Conservation (phyloP, 768 basidiomycete species). For the Kwoniella sp. region DNA sequence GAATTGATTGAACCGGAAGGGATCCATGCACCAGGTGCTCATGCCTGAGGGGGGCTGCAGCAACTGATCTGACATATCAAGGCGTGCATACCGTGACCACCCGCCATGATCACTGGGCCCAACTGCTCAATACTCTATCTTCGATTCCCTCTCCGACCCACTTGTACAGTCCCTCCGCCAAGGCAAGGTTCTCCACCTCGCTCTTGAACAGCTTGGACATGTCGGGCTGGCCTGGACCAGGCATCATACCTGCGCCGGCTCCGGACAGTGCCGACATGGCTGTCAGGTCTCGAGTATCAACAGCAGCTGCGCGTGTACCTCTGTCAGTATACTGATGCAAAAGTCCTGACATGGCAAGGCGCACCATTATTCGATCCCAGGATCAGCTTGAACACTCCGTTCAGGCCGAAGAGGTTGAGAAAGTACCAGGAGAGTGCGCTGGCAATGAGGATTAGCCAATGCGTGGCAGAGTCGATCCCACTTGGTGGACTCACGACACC, state of each 20-base stretch:
- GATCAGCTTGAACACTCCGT: constrained; percentile 88
- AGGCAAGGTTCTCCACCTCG: constrained; percentile 87
- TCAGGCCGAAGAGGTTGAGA: constrained; percentile 95
- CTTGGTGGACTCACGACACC: constrained; percentile 65
- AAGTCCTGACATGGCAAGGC: constrained; percentile 40
- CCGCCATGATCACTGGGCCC: no score
- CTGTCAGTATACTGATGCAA: not conserved
- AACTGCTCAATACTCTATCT: constrained; percentile 68
- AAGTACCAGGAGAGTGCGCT: constrained; percentile 92
- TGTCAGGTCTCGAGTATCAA: constrained; percentile 68
- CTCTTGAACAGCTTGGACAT: constrained; percentile 83
- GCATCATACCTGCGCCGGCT: constrained; percentile 37
- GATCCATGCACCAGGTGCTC: no score
- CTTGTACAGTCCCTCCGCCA: constrained; percentile 76
- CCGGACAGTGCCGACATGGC: constrained; percentile 50
- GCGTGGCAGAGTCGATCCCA: not conserved
- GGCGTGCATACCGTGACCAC: no score
- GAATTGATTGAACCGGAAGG: no score
- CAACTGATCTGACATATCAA: not conserved
- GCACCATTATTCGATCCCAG: constrained; percentile 84
- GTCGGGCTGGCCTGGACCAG: constrained; percentile 65
- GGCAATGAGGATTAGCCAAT: not conserved
- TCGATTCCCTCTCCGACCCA: constrained; percentile 84
- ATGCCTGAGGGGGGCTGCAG: not conserved
- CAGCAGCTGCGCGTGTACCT: constrained; percentile 59